These are phyloP conservation scores for Kwoniella sp. DNA, from an alignment of 768 basidiomycete genomes.

Conservation along the genomic window DNA sequence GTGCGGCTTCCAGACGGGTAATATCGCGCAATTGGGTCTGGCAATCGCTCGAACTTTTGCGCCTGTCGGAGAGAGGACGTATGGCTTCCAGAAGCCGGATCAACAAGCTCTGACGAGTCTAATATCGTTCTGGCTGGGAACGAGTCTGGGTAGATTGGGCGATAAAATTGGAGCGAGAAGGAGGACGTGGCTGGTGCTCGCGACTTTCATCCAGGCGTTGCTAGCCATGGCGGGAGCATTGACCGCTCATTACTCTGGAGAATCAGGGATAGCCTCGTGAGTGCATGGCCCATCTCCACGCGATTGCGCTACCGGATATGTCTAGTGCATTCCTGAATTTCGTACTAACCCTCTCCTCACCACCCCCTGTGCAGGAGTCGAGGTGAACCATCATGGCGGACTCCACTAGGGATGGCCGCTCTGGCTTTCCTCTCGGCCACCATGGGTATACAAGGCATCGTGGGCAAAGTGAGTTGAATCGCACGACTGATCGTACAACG, in stretches of 20 bases:
- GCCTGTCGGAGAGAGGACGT: constrained; percentile 57
- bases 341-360: background rate
- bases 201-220: constrained; percentile 73
- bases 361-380: constrained; percentile 3
- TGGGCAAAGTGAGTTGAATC: constrained; percentile 75
- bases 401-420: constrained; percentile 67
- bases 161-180: constrained; percentile 74
- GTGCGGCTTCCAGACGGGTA: constrained; percentile 57
- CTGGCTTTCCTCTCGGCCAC: constrained; percentile 77
- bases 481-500: no score
- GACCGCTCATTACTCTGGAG: constrained; percentile 69
- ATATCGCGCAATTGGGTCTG: constrained; percentile 67
- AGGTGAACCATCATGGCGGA: constrained; percentile 62
- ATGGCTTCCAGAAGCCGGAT: constrained; percentile 75
- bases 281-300: constrained; percentile 10
- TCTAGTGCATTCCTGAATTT: no score
- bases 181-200: constrained; percentile 72
- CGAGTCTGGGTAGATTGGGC: constrained; percentile 75
- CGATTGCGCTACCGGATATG: no score
- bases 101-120: constrained; percentile 82
- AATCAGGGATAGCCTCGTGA: constrained; percentile 53
- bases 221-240: constrained; percentile 75
- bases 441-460: constrained; percentile 72
- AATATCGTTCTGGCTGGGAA: constrained; percentile 72
- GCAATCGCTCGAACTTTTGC: constrained; percentile 79